Conservation (phyloP, 2,329 filamentous ascomycete species). For the Exophiala dermatitidis region DNA sequence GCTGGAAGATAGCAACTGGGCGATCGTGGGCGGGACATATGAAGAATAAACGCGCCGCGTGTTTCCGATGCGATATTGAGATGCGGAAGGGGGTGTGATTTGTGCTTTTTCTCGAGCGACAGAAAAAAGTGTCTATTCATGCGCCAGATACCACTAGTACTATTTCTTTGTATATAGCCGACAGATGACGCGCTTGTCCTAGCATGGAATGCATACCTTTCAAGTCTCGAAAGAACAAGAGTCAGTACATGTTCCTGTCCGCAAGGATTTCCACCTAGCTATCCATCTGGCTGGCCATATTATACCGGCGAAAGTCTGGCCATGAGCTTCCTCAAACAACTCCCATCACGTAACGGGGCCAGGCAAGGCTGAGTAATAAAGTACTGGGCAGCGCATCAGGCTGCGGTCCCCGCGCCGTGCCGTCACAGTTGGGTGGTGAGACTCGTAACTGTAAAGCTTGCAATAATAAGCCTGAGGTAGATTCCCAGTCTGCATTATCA, state of each 20-base stretch:
- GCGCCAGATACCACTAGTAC: conserved; percentile 1
- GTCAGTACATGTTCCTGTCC: not conserved
- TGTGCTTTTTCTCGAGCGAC: not conserved
- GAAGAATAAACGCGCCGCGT: conserved; percentile 47
- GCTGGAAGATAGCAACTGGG: conserved; percentile 58
- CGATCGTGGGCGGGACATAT: conserved; percentile 56
- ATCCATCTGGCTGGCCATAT: too few relatives aligned
- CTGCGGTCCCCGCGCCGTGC: not conserved
- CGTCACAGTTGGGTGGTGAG: not conserved
- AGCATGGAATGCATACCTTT: not conserved
- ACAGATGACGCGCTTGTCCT: not conserved
- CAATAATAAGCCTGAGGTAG: too few relatives aligned
- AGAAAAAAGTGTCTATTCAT: not conserved
- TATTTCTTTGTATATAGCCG: not conserved
- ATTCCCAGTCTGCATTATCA: too few relatives aligned
- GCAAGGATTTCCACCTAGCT: too few relatives aligned
- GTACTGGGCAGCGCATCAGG: not conserved
- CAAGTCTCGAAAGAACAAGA: not conserved
- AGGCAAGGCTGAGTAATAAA: not conserved
- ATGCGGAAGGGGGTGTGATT: not conserved
- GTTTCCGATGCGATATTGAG: not conserved
- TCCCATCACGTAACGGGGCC: not conserved
- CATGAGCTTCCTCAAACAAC: not conserved
- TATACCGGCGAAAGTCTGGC: too few relatives aligned
- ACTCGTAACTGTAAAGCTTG: not conserved